phyloP scores from a whole-genome alignment of 1,284 basidiomycete species.

The Cutaneotrichosporon sp. region DNA sequence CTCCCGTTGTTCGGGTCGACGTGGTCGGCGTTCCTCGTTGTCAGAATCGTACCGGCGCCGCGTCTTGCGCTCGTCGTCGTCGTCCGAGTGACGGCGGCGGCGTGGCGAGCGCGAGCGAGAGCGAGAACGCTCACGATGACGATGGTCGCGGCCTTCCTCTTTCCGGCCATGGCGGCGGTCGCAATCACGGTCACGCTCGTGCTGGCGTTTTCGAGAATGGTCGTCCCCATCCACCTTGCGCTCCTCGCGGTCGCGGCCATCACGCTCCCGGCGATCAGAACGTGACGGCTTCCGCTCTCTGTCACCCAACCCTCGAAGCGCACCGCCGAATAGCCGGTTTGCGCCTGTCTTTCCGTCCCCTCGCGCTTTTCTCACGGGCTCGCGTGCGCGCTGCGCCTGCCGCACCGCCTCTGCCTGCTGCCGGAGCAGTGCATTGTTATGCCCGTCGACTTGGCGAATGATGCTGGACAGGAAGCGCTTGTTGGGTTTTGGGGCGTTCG shows the following conservation, averaged over 20 bases:
- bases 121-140: not conserved
- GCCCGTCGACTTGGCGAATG: slow-evolving; percentile 85
- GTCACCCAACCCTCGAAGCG: slow-evolving; percentile 29
- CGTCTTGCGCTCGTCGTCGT: not conserved
- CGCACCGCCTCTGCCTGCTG: slow-evolving; percentile 73
- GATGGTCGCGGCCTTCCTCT: not conserved
- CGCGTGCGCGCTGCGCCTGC: slow-evolving; percentile 54
- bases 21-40: not conserved
- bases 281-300: slow-evolving; percentile 2
- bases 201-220: not conserved
- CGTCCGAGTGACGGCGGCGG: not conserved
- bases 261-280: slow-evolving; percentile 34
- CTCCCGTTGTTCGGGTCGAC: not conserved
- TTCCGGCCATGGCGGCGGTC: not conserved
- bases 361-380: slow-evolving; percentile 1
- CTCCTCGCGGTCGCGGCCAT: slow-evolving; percentile 1
- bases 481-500: slow-evolving; percentile 70
- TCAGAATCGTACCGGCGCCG: not conserved
- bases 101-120: not conserved
- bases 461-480: slow-evolving; percentile 86
- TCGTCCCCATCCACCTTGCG: slow-evolving; percentile 2
- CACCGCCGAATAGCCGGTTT: slow-evolving; percentile 45
- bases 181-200: not conserved
- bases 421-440: slow-evolving; percentile 77
- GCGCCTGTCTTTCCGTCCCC: slow-evolving; percentile 11